Base-by-base conservation (phyloP, 257 asterid genomes). In the Solanum chilense region DNA sequence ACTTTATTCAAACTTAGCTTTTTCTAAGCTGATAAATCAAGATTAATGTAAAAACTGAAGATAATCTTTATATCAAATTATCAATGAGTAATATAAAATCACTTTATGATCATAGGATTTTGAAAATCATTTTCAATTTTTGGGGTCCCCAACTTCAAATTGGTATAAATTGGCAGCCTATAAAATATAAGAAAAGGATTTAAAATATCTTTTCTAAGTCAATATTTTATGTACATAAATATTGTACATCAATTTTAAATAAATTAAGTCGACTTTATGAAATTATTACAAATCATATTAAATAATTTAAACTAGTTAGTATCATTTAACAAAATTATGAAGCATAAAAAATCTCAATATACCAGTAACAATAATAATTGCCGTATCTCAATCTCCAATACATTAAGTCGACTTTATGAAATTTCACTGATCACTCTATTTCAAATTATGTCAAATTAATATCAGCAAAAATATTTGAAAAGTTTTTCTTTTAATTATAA, bases 161-260 rank as follows among this genome's bases (percentile, higher is more conserved):
- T 69, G n/a, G 74, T 87, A 60, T 88, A 90, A 7, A 85, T 86
- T 0, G 91, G 90, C 41, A 92, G 75, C 91, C 97, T 93, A 91
- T 60, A 89, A 68, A 41, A 41, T 5, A 21, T 16, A 29, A 82
- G 14, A 13, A 27, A 21, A n/a, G 41, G 44, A 35, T 35, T 15
- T 14, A 27, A 45, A 12, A 39, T 73, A 16, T n/a, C 3, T 27
- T 1, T 1, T 66, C 31, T 66, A 27, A 66, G 6, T 27, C 4
- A 25, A 15, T 66, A 9, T 5, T 27, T 68, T 11, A 27, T 14
- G 14, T 6, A 68, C 21, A 13, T 11, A 68, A 68, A 68, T 27
- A 68, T 0, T 1, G 21, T 29, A 5, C 39, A 12, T 68, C 39
- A 27, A 27, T 13, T 3, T 68, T 41, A 27, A 68, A 29, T 29